These are phyloP conservation scores for Nicotiana benthamiana DNA, from an alignment of 257 asterid species.

Conservation along the genomic window DNA sequence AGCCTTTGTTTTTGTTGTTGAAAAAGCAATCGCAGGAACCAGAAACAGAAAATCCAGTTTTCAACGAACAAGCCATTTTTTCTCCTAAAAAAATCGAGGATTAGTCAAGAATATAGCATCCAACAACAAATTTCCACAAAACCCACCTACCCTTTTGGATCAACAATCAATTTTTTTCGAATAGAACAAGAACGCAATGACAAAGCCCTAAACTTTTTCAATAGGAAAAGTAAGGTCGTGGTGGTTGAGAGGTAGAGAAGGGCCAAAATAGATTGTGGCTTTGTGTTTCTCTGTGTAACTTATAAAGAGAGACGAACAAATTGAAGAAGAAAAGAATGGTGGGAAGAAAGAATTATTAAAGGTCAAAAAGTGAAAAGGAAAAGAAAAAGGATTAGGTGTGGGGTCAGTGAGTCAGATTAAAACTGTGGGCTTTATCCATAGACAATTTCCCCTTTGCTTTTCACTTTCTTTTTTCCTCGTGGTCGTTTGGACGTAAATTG, in stretches of 20 bases:
- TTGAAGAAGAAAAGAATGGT: neutral
- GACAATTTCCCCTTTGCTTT: neutral
- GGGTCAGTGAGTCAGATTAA: constrained; percentile 23
- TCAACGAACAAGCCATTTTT: constrained; percentile 54
- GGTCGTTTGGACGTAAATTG: too few species aligned
- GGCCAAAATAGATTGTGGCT: constrained; percentile 13
- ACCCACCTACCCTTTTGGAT: constrained; percentile 15
- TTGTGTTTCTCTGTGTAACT: constrained; percentile 13
- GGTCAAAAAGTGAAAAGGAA: neutral
- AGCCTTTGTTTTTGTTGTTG: constrained; percentile 24
- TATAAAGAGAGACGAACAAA: neutral
- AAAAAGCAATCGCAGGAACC: constrained; percentile 29
- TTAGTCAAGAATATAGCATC: constrained; percentile 19
- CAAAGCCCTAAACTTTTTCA: neutral
- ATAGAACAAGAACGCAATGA: neutral
- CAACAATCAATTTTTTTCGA: constrained; percentile 22
- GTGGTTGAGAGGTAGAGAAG: constrained; percentile 9
- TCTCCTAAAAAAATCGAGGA: neutral
- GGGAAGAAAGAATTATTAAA: neutral
- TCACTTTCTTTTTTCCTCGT: neutral
- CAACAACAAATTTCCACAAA: constrained; percentile 15
- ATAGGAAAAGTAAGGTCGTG: neutral
- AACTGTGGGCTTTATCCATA: constrained; percentile 32
- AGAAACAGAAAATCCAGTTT: constrained; percentile 41
- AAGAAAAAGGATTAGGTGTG: constrained; percentile 24